These are phyloP conservation scores for Athelia psychrophila DNA, from an alignment of 1,284 basidiomycete genomes.

Conservation along the genomic window DNA sequence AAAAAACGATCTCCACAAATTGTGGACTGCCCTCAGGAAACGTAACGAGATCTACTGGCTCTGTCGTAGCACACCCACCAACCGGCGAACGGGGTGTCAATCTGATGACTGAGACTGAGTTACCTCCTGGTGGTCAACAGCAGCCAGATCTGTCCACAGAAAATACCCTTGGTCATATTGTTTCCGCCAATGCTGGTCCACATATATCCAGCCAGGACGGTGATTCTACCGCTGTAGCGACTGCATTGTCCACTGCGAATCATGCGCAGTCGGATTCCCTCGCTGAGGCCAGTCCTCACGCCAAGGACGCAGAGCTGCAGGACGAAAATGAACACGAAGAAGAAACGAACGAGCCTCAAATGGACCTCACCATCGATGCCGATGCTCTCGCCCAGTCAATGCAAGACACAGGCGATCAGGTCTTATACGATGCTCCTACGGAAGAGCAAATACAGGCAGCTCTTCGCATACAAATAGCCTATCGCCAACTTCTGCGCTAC, in stretches of 20 bases:
- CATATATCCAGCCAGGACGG: not conserved
- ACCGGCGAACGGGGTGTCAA: no score
- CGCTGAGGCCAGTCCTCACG: not conserved
- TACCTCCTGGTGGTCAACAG: no score
- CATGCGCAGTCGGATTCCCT: not conserved
- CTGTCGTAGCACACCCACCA: no score
- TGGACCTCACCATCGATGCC: conserved; percentile 7
- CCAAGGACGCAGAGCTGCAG: not conserved
- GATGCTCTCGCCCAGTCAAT: conserved; percentile 11
- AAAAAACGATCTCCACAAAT: not conserved
- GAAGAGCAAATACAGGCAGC: conserved; percentile 28
- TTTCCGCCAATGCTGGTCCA: no score
- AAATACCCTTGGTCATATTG: no score
- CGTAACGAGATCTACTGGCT: no score
- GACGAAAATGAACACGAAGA: not conserved
- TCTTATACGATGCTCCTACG: conserved; percentile 16
- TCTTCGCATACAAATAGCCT: conserved; percentile 23
- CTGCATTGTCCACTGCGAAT: conserved; percentile 17
- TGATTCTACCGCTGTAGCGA: conserved; percentile 7
- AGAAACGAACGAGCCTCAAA: conserved; percentile 3
- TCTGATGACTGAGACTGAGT: no score
- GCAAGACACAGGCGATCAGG: conserved; percentile 15
- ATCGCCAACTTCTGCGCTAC: conserved; percentile 19
- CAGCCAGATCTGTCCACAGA: no score
- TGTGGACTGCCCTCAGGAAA: not conserved